Percentiles rank a stretch among this genome's conserved stretches.
Evolutionary conservation across 129 eudicot species (phyloP).

Genomic region (Artemisia argyi): DNA sequence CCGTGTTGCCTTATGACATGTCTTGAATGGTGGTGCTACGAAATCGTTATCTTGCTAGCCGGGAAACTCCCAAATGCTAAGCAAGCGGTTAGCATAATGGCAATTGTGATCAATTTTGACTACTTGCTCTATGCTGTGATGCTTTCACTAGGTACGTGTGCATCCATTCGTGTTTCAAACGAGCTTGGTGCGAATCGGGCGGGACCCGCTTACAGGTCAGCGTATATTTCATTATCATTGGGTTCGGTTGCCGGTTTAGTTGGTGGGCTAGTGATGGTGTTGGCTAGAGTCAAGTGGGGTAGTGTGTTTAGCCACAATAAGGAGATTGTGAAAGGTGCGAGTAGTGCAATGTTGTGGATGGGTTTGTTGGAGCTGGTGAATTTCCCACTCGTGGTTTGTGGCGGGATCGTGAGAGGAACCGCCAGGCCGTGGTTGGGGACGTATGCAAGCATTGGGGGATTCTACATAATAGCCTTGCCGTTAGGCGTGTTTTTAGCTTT

Average conservation of each 20-base stretch:
- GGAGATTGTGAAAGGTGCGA: constrained; percentile 47
- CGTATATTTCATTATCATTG: constrained; percentile 38
- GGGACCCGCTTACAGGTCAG: constrained; percentile 50
- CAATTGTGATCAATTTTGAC: constrained; percentile 78
- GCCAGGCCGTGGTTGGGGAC: constrained; percentile 85
- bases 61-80: constrained; percentile 76
- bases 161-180: constrained; percentile 80
- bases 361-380: constrained; percentile 68
- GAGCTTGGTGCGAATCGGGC: constrained; percentile 74
- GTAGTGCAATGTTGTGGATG: constrained; percentile 69
- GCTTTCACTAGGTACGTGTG: constrained; percentile 76
- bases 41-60: constrained; percentile 61
- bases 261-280: constrained; percentile 56
- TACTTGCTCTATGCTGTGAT: constrained; percentile 80
- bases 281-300: constrained; percentile 68
- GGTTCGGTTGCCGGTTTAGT: constrained; percentile 50
- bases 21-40: constrained; percentile 98
- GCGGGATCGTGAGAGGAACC: constrained; percentile 94
- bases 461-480: constrained; percentile 86
- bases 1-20: constrained; percentile 87
- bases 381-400: constrained; percentile 78
- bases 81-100: constrained; percentile 67
- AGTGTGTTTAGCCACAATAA: constrained; percentile 61
- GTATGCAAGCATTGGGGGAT: constrained; percentile 76
- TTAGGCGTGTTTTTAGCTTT: constrained; percentile 65